A percentile compares a stretch with the other conserved stretches of the same genome.
Conservation (phyloP, 2,329 filamentous ascomycete species). For the Alternaria hordeiaustralica region DNA sequence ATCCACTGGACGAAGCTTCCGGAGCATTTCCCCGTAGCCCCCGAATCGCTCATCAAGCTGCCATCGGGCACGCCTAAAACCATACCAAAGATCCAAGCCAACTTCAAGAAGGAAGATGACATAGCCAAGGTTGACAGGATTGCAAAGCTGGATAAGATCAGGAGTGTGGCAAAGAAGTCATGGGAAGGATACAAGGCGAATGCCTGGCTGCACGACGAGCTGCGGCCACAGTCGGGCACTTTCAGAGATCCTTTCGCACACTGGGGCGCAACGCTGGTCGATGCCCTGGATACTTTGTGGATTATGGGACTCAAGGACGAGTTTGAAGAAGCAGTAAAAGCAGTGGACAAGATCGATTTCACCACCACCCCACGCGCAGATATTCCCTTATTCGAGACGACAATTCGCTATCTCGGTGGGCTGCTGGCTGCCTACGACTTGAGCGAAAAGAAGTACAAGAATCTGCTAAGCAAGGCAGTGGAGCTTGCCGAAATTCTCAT, state of each 20-base stretch:
- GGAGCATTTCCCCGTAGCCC: constrained; percentile 79
- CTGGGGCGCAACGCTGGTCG: constrained; percentile 88
- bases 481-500: constrained; percentile 71
- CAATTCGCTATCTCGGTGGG: constrained; percentile 73
- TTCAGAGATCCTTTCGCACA: constrained; percentile 85
- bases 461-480: constrained; percentile 66
- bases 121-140: constrained; percentile 62
- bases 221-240: constrained; percentile 72
- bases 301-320: constrained; percentile 72
- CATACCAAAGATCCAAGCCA: constrained; percentile 79
- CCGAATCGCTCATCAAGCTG: constrained; percentile 73
- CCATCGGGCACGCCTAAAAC: constrained; percentile 73
- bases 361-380: constrained; percentile 56
- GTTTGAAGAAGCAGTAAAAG: constrained; percentile 68
- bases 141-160: constrained; percentile 70
- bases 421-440: constrained; percentile 74
- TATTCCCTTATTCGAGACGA: constrained; percentile 74
- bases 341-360: constrained; percentile 67
- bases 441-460: constrained; percentile 59
- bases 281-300: constrained; percentile 75
- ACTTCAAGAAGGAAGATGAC: constrained; percentile 69
- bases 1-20: constrained; percentile 76
- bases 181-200: constrained; percentile 82
- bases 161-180: constrained; percentile 74
- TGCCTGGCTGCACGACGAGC: constrained; percentile 87